Base-by-base conservation (phyloP, 768 basidiomycete species). In the Amanita muscaria region DNA sequence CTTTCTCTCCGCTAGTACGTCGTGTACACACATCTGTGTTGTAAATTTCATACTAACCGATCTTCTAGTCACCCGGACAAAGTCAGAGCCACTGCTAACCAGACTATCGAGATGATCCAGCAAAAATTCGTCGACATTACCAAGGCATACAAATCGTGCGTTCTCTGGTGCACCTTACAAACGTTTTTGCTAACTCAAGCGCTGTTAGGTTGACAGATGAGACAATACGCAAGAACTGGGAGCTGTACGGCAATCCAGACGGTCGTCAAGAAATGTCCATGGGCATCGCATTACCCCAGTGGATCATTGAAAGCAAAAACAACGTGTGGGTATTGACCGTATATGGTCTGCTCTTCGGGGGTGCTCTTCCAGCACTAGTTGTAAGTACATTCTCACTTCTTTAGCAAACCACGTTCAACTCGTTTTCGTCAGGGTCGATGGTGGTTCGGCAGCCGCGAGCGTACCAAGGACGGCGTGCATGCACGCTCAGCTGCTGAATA, bases 61-160 rank as follows among this genome's bases (percentile, higher is more conserved):
- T 25, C 27, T 22, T 25, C 6, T 40, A 98, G 93, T 62, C 96
- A 98, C 60, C 96, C 96, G 0, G 96, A 99, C 72, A 98, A 98
- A 68, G 88, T 93, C 49, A 83, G 79, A 57, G 76, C 86, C 8
- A 74, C 80, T 0, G 76, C 70, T 2, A 91, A 96, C 57, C 69
- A 90, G 53, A 97, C 93, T 0, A 69, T 83, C 30, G 94, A 97
- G 58, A 75, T 79, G 5, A 91, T 90, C 24, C 86, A 87, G 53
- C 73, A 80, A 42, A 79, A 79, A 47, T 99, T 96, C 61, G 88
- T 98, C 16, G 77, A 88, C 16, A 70, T 99, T 30, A 98, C 96
- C 6, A 99, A 98, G 61, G 96, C 96, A 3, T 99, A 99, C 68
- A 99, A 99, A 70, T 67, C 94, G 79, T 88, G 46, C 48, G 84